Conservation (phyloP, 805 yeast genomes). For the Isabelozyma rhagii region DNA sequence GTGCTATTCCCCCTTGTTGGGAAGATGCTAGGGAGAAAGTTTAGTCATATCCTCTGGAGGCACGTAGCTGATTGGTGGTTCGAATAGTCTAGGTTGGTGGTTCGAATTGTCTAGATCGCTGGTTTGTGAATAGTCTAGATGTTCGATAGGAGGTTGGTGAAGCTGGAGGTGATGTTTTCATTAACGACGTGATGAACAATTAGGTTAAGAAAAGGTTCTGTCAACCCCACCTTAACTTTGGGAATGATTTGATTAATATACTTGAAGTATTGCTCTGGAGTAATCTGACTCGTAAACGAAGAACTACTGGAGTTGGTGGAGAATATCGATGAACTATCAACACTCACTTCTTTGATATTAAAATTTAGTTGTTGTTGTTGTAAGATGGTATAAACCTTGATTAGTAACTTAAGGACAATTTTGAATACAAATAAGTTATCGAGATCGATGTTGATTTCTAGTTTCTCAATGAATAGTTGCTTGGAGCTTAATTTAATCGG, state of each 20-base stretch:
- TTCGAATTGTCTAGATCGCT: slow-evolving; percentile 4
- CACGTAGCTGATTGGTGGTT: slow-evolving; percentile 35
- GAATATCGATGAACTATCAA: slow-evolving; percentile 33
- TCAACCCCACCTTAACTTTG: slow-evolving; percentile 31
- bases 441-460: slow-evolving; percentile 39
- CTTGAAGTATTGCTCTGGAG: slow-evolving; percentile 29
- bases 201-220: slow-evolving; percentile 34
- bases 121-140: not conserved
- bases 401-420: slow-evolving; percentile 27
- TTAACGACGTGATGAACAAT: slow-evolving; percentile 30
- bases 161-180: slow-evolving; percentile 23
- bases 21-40: slow-evolving; percentile 61
- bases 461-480: slow-evolving; percentile 41
- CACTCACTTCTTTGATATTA: slow-evolving; percentile 2
- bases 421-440: slow-evolving; percentile 39
- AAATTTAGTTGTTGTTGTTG: slow-evolving; percentile 16
- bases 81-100: slow-evolving; percentile 2
- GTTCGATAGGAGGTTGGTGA: slow-evolving; percentile 23
- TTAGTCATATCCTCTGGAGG: slow-evolving; percentile 44
- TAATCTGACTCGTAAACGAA: slow-evolving; percentile 12
- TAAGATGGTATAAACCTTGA: slow-evolving; percentile 23
- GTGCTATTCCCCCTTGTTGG: slow-evolving; percentile 67
- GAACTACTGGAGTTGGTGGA: slow-evolving; percentile 26
- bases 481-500: slow-evolving; percentile 39
- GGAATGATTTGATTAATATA: slow-evolving; percentile 22